These are phyloP conservation scores for Carpinus viminea DNA, from an alignment of 306 rosid genomes.

Conservation along the genomic window DNA sequence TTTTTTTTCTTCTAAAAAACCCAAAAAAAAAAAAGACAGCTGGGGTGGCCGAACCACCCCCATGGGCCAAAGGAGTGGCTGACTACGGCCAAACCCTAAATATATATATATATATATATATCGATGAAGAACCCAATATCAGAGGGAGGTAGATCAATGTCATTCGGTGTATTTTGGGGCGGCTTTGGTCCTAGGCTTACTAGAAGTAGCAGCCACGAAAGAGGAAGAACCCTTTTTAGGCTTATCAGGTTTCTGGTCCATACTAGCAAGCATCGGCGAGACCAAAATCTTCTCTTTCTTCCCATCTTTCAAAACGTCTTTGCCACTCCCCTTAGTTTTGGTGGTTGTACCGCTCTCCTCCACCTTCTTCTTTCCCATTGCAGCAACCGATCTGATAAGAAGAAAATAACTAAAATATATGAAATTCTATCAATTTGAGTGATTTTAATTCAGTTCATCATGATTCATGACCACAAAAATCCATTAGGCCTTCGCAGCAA, in stretches of 20 bases:
- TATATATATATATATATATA: too few species aligned
- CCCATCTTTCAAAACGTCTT: constrained; percentile 9
- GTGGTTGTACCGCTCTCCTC: constrained; percentile 21
- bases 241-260: constrained; percentile 49
- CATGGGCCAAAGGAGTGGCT: too few species aligned
- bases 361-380: constrained; percentile 28
- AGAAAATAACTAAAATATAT: neutral
- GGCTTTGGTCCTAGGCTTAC: constrained; percentile 27
- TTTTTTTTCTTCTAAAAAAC: too few species aligned
- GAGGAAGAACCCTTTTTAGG: constrained; percentile 37
- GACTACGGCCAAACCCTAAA: too few species aligned
- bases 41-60: too few species aligned
- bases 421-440: neutral
- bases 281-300: constrained; percentile 31
- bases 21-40: too few species aligned
- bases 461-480: too few species aligned
- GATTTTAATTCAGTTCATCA: neutral
- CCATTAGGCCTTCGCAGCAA: too few species aligned
- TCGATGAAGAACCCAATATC: neutral
- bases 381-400: constrained; percentile 1
- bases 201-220: constrained; percentile 6
- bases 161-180: constrained; percentile 35
- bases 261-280: constrained; percentile 39
- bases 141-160: constrained; percentile 48
- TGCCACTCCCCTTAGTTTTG: constrained; percentile 15